These are phyloP conservation scores for Dioszegia crocea DNA, from an alignment of 768 basidiomycete genomes.

Conservation along the genomic window DNA sequence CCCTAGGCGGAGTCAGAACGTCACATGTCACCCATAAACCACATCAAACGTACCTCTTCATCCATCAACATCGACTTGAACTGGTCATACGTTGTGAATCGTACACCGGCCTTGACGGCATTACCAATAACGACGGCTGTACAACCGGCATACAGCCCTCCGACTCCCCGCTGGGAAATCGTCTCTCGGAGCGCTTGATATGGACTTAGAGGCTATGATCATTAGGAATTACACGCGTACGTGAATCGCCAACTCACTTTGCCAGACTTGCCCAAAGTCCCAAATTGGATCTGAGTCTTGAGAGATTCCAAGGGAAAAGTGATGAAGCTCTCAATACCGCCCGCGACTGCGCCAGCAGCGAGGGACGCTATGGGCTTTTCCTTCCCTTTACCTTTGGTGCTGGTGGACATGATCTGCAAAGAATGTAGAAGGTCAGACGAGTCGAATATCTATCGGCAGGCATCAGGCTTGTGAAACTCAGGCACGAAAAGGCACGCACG, in stretches of 20 bases:
- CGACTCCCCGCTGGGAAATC: constrained; percentile 66
- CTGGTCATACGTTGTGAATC: constrained; percentile 90
- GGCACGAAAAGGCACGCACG: background rate
- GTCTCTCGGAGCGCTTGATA: constrained; percentile 72
- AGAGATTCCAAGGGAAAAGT: constrained; percentile 89
- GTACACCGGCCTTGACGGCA: constrained; percentile 86
- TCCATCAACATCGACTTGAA: constrained; percentile 83
- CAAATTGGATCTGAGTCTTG: constrained; percentile 88
- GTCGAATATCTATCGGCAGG: background rate
- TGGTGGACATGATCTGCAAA: background rate
- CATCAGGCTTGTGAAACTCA: background rate
- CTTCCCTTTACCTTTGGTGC: constrained; percentile 39
- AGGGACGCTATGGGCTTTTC: constrained; percentile 83
- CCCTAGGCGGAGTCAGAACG: constrained; percentile 59
- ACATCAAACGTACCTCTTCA: constrained; percentile 59
- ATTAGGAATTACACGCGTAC: constrained; percentile 4
- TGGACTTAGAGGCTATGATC: constrained; percentile 61
- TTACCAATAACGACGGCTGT: constrained; percentile 86
- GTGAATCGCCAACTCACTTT: no score
- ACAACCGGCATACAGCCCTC: constrained; percentile 89
- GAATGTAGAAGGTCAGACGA: background rate
- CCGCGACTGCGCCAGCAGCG: constrained; percentile 85
- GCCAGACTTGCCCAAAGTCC: constrained; percentile 46
- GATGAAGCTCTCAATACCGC: constrained; percentile 75
- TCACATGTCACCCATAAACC: background rate